Evolutionary conservation across 805 yeast genomes (phyloP).

Genomic region (Kuraishia capsulata): DNA sequence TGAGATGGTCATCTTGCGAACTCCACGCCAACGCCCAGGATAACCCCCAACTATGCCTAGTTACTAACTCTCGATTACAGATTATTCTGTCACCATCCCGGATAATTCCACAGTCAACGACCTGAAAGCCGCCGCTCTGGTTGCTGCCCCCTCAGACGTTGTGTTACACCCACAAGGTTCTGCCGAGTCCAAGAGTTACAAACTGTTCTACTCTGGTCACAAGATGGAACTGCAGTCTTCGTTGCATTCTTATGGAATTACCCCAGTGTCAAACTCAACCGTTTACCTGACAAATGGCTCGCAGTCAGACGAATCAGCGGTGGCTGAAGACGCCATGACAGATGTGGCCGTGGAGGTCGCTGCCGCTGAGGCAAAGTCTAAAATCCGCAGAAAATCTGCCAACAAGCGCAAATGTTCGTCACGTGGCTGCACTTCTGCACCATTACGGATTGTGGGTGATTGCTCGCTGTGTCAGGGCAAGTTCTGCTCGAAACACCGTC

Average conservation of each 20-base stretch:
- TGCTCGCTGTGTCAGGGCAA: conserved; percentile 79
- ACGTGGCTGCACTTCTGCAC: conserved; percentile 45
- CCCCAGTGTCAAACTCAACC: conserved; percentile 14
- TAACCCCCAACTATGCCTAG: too few species aligned
- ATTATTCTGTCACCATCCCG: conserved; percentile 37
- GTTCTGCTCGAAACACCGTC: conserved; percentile 79
- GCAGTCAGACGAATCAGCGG: not conserved
- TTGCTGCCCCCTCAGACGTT: conserved; percentile 21
- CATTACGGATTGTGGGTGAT: conserved; percentile 67
- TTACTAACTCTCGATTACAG: conserved; percentile 5
- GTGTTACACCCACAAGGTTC: conserved; percentile 1
- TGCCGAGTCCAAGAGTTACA: conserved; percentile 7
- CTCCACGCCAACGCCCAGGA: too few species aligned
- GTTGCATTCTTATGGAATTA: conserved; percentile 19
- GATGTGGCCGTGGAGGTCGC: not conserved
- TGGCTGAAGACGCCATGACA: not conserved
- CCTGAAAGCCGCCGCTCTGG: conserved; percentile 35
- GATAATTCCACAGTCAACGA: conserved; percentile 44
- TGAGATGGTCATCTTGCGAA: too few species aligned
- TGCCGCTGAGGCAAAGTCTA: conserved; percentile 3
- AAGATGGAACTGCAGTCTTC: conserved; percentile 17
- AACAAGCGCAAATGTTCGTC: conserved; percentile 23
- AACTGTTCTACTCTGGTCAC: conserved; percentile 23
- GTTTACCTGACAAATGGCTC: conserved; percentile 18
- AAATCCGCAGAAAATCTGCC: conserved; percentile 21